A percentile compares a stretch with the other conserved stretches of the same genome.
Evolutionary conservation across 768 basidiomycete species (phyloP).

Genomic region (Tylopilus felleus): DNA sequence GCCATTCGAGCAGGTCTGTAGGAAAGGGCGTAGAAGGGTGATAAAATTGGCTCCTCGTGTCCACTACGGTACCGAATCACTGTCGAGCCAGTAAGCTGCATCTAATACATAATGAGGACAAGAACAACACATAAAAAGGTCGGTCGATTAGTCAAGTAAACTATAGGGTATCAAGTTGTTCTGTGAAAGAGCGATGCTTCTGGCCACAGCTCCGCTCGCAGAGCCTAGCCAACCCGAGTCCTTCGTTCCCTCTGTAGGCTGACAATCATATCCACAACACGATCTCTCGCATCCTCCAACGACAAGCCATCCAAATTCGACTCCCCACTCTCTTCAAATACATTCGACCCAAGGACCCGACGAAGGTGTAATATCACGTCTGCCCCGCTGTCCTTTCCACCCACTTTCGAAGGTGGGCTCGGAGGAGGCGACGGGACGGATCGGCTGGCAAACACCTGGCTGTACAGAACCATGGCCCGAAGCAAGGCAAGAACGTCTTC

Average conservation of each 20-base stretch:
- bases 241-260: constrained; percentile 31
- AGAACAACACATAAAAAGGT: background rate
- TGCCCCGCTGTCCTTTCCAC: constrained; percentile 10
- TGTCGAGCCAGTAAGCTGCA: background rate
- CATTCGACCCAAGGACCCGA: constrained; percentile 50
- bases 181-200: background rate
- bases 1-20: constrained; percentile 8
- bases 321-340: constrained; percentile 37
- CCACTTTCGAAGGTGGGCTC: constrained; percentile 38
- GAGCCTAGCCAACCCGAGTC: constrained; percentile 12
- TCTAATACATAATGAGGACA: constrained; percentile 15
- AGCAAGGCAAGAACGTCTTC: constrained; percentile 53
- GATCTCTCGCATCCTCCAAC: constrained; percentile 73
- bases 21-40: background rate
- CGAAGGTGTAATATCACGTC: constrained; percentile 47
- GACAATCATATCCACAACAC: constrained; percentile 69
- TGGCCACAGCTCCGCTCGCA: background rate
- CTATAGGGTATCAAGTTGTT: background rate
- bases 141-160: background rate
- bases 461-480: constrained; percentile 58
- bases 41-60: background rate
- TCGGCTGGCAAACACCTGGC: constrained; percentile 50
- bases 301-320: constrained; percentile 29
- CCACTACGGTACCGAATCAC: background rate
- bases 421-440: constrained; percentile 59